Evolutionary conservation across 495 filamentous ascomycete genomes (phyloP).

Genomic region (Friedmanniomyces simplex): DNA sequence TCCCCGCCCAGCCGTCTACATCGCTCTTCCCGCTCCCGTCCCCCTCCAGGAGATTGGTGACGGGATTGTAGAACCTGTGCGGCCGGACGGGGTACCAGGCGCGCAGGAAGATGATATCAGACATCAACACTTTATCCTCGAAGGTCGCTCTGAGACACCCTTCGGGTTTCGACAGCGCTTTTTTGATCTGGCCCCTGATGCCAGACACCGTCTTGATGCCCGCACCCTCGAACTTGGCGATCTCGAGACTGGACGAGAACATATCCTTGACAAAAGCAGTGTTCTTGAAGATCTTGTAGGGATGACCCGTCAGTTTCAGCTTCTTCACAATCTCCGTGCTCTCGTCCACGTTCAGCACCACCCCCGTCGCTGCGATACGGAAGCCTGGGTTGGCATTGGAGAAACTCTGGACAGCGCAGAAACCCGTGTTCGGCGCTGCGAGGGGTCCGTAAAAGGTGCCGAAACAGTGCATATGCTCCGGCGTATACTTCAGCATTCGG

Average conservation of each 20-base stretch:
- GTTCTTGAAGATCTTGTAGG: conserved; percentile 98
- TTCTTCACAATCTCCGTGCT: conserved; percentile 97
- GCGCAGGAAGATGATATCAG: conserved; percentile 87
- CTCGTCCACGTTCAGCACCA: conserved; percentile 85
- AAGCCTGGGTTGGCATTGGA: conserved; percentile 83
- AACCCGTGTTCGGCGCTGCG: conserved; percentile 89
- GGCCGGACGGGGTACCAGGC: conserved; percentile 96
- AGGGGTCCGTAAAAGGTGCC: conserved; percentile 91
- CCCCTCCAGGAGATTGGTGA: conserved; percentile 69
- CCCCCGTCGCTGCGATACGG: conserved; percentile 86
- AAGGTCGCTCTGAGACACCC: conserved; percentile 94
- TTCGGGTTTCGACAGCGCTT: conserved; percentile 80
- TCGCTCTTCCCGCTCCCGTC: conserved; percentile 28
- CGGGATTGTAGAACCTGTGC: conserved; percentile 91
- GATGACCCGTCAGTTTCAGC: conserved; percentile 82
- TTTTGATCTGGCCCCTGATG: conserved; percentile 91
- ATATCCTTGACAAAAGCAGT: conserved; percentile 98
- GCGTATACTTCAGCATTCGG: conserved; percentile 95
- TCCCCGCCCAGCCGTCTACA: conserved; percentile 60
- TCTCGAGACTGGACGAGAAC: conserved; percentile 85
- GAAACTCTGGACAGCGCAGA: conserved; percentile 86
- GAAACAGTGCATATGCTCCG: conserved; percentile 97
- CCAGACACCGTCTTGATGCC: conserved; percentile 92
- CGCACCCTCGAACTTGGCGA: conserved; percentile 96
- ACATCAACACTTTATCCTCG: conserved; percentile 95